phyloP scores from a whole-genome alignment of 495 filamentous ascomycete genomes.

The Penicillium taxi region DNA sequence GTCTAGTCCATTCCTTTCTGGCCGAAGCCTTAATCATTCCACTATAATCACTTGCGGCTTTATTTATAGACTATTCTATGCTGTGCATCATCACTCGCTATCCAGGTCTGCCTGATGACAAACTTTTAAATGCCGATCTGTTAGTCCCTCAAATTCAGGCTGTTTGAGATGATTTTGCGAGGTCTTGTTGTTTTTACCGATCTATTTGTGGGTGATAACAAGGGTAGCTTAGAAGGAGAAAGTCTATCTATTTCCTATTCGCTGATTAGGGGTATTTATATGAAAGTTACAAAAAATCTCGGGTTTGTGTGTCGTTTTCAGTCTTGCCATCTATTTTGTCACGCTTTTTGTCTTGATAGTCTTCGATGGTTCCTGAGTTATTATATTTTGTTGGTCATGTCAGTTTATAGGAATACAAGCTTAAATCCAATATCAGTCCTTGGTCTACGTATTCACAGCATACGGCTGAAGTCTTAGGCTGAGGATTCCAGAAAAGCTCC shows the following conservation, averaged over 20 bases:
- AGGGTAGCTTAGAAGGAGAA: slow-evolving; percentile 5
- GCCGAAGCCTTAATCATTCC: neutral
- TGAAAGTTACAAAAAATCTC: slow-evolving; percentile 5
- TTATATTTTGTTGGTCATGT: slow-evolving; percentile 11
- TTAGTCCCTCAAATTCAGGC: neutral
- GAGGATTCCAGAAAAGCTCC: no score
- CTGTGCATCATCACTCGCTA: neutral
- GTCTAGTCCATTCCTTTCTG: slow-evolving; percentile 14
- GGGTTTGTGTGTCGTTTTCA: slow-evolving; percentile 7
- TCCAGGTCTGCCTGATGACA: neutral
- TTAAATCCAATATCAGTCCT: no score
- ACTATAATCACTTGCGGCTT: neutral
- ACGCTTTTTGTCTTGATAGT: neutral
- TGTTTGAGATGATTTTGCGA: neutral
- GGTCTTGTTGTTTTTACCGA: slow-evolving; percentile 1
- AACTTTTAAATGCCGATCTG: neutral
- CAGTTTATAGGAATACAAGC: slow-evolving; percentile 11
- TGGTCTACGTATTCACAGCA: no score
- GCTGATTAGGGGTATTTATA: slow-evolving; percentile 4
- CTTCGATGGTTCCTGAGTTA: slow-evolving; percentile 1
- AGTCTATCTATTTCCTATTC: slow-evolving; percentile 7
- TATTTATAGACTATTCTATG: neutral
- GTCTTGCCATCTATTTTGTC: slow-evolving; percentile 6
- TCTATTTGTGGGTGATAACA: slow-evolving; percentile 9
- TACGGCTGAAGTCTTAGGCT: no score